Conservation (phyloP, 768 basidiomycete genomes). For the Trametes cinnabarina region DNA sequence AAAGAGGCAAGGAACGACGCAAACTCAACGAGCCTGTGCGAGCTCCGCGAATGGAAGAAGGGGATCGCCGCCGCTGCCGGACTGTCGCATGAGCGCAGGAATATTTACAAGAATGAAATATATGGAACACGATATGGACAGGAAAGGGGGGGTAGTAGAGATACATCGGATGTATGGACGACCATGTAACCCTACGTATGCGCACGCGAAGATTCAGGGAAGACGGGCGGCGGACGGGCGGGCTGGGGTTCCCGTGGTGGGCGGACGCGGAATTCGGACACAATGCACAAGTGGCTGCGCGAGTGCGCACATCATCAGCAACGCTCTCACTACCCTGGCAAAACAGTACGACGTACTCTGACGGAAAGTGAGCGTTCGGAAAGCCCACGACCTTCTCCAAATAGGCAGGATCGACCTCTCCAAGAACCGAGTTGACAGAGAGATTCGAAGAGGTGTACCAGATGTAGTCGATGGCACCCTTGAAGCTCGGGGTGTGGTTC, state of each 20-base stretch:
- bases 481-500: constrained; percentile 87
- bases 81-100: constrained; percentile 11
- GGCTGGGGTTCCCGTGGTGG: constrained; percentile 52
- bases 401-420: constrained; percentile 83
- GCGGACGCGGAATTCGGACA: constrained; percentile 76
- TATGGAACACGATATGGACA: constrained; percentile 19
- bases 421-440: constrained; percentile 78
- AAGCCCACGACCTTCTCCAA: constrained; percentile 91
- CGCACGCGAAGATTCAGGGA: constrained; percentile 39
- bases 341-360: constrained; percentile 68
- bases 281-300: constrained; percentile 68
- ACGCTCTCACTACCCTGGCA: not conserved
- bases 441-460: constrained; percentile 82
- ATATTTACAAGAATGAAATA: constrained; percentile 28
- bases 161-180: constrained; percentile 6
- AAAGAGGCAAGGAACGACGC: constrained; percentile 8
- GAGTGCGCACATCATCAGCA: constrained; percentile 12
- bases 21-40: constrained; percentile 8
- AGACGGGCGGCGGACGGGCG: constrained; percentile 38
- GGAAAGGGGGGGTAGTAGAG: constrained; percentile 10
- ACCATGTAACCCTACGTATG: constrained; percentile 23
- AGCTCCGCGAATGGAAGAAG: not conserved
- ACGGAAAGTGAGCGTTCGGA: constrained; percentile 95
- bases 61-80: constrained; percentile 9
- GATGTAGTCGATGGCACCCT: constrained; percentile 88